Evolutionary conservation across 1,284 basidiomycete genomes (phyloP).

Genomic region (Irpex sp.): DNA sequence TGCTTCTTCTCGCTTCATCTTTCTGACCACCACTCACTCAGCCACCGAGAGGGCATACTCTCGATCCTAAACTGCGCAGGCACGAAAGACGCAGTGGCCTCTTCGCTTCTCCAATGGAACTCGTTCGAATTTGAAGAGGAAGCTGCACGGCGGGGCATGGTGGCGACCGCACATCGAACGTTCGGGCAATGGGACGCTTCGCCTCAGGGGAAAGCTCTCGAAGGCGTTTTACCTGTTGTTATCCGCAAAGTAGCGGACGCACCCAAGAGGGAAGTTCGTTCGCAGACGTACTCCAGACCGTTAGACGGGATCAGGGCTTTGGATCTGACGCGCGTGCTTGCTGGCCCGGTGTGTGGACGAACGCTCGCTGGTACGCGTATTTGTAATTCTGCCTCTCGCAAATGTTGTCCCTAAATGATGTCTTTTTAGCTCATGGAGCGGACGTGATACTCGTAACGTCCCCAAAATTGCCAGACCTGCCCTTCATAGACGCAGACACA

Average conservation of each 20-base stretch:
- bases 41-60: conserved; percentile 52
- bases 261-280: conserved; percentile 36
- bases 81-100: conserved; percentile 37
- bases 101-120: conserved; percentile 41
- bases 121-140: conserved; percentile 49
- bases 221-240: conserved; percentile 36
- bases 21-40: conserved; percentile 16
- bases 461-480: conserved; percentile 50
- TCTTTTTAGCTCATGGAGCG: conserved; percentile 49
- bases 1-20: not conserved
- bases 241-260: conserved; percentile 48
- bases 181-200: conserved; percentile 49
- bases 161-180: conserved; percentile 49
- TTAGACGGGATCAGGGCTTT: conserved; percentile 55
- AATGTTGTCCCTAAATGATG: not conserved
- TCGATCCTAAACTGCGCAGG: conserved; percentile 35
- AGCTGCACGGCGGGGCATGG: conserved; percentile 45
- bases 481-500: conserved; percentile 55
- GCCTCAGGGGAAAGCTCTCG: conserved; percentile 42
- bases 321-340: conserved; percentile 58
- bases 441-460: conserved; percentile 60
- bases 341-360: conserved; percentile 54
- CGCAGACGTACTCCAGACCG: conserved; percentile 47
- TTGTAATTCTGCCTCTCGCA: not conserved
- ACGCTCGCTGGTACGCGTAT: conserved; percentile 46